Conservation (phyloP, 129 eudicot species). For the Lonicera japonica region DNA sequence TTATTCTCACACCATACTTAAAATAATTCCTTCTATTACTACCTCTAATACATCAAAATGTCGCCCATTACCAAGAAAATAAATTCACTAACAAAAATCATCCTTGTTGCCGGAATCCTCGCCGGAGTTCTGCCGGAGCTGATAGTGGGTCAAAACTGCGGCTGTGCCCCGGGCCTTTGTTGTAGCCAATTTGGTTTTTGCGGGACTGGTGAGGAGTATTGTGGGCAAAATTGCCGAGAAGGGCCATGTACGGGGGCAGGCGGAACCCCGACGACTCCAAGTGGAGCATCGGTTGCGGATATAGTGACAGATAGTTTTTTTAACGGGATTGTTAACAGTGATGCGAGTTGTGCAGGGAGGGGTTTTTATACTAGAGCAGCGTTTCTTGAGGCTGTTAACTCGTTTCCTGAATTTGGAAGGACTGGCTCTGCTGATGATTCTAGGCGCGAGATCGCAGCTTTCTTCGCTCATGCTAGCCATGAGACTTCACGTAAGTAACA, state of each 20-base stretch:
- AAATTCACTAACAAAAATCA: neutral
- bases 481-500: conserved; percentile 45
- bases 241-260: neutral
- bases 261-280: neutral
- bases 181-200: neutral
- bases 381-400: conserved; percentile 22
- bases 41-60: neutral
- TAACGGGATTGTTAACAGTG: conserved; percentile 20
- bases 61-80: neutral
- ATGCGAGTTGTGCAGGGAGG: conserved; percentile 2
- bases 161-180: neutral
- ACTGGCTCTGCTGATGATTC: conserved; percentile 38
- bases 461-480: conserved; percentile 44
- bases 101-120: neutral
- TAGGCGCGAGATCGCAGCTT: conserved; percentile 41
- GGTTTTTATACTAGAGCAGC: conserved; percentile 7
- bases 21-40: no score
- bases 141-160: neutral
- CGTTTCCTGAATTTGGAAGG: conserved; percentile 21
- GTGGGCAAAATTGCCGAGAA: neutral
- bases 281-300: conserved; percentile 15
- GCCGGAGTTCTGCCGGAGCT: neutral
- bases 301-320: conserved; percentile 38
- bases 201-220: neutral
- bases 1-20: no score